phyloP scores from a whole-genome alignment of 2,329 filamentous ascomycete genomes.

The Cladosporium oxysporum region DNA sequence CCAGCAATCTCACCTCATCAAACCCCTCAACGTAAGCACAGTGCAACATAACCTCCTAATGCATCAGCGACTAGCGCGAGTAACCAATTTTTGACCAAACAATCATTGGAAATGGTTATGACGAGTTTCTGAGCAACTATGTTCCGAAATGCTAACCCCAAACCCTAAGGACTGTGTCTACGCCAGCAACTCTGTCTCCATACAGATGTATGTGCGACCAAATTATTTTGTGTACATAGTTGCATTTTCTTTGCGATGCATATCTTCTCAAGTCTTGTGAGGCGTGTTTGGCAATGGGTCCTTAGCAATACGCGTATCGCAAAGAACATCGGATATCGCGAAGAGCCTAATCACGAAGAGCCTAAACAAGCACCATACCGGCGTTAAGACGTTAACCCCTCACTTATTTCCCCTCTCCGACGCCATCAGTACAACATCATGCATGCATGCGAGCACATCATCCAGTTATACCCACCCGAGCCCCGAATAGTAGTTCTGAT shows the following conservation, averaged over 20 bases:
- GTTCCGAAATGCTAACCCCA: neutral
- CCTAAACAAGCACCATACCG: neutral
- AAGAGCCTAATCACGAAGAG: neutral
- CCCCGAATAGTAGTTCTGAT: neutral
- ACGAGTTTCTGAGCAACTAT: neutral
- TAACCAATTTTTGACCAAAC: fast-evolving
- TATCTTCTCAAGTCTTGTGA: neutral
- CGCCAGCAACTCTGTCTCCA: neutral
- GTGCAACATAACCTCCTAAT: too few species aligned
- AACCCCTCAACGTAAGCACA: neutral
- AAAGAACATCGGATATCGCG: too few species aligned
- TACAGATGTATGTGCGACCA: neutral
- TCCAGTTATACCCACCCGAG: neutral
- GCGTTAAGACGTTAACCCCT: conserved; percentile 11
- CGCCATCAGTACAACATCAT: conserved; percentile 13
- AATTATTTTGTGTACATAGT: neutral
- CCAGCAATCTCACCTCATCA: neutral
- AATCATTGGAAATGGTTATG: neutral
- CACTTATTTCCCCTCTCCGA: neutral
- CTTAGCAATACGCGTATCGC: neutral
- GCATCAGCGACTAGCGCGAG: neutral
- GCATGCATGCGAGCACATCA: neutral
- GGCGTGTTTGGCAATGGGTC: neutral
- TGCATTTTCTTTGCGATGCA: neutral
- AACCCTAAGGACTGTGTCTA: neutral